Percentiles rank a stretch among this genome's conserved stretches.
These are phyloP conservation scores for Aspergillus cavernicola DNA, from an alignment of 495 filamentous ascomycete genomes.

Conservation along the genomic window DNA sequence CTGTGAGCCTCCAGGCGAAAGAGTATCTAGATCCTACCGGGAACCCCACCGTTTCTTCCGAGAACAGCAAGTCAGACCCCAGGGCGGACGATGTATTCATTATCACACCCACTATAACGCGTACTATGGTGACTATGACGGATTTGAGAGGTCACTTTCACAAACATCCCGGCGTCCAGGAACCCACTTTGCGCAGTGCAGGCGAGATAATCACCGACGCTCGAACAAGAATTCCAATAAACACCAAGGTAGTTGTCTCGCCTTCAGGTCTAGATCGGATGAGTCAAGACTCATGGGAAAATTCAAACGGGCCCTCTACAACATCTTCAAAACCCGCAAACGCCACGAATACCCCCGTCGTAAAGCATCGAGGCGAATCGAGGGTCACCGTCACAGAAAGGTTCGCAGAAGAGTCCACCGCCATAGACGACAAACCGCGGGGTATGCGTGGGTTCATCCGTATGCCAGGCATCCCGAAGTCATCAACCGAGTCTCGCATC, in stretches of 20 bases:
- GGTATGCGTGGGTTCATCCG: slow-evolving; percentile 43
- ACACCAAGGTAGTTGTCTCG: slow-evolving; percentile 29
- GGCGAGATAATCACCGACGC: slow-evolving; percentile 32
- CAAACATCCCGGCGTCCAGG: slow-evolving; percentile 2
- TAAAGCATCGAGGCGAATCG: slow-evolving; percentile 7
- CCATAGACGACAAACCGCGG: slow-evolving; percentile 17
- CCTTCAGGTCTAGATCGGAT: slow-evolving; percentile 31
- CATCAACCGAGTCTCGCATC: slow-evolving; percentile 28
- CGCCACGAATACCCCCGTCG: slow-evolving; percentile 8
- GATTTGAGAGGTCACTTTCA: slow-evolving; percentile 11
- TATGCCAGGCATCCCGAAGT: slow-evolving; percentile 31
- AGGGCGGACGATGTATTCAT: slow-evolving; percentile 44
- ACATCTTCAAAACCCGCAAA: slow-evolving; percentile 19
- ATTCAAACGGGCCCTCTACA: slow-evolving; percentile 23
- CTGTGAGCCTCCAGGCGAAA: slow-evolving; percentile 23
- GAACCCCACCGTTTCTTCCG: slow-evolving; percentile 12
- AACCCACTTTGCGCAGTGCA: slow-evolving; percentile 11
- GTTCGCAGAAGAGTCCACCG: slow-evolving; percentile 15
- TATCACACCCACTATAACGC: slow-evolving; percentile 48
- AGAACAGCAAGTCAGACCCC: slow-evolving; percentile 15
- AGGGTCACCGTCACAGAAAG: slow-evolving; percentile 9
- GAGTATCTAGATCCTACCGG: slow-evolving; percentile 22
- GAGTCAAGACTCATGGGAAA: slow-evolving; percentile 23
- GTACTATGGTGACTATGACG: slow-evolving; percentile 30
- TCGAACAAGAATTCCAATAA: slow-evolving; percentile 29